Evolutionary conservation across 1,139 yeast genomes (phyloP), one percentile per base, ranked within the genome.

Genomic region (Debaryomyces coudertii): DNA sequence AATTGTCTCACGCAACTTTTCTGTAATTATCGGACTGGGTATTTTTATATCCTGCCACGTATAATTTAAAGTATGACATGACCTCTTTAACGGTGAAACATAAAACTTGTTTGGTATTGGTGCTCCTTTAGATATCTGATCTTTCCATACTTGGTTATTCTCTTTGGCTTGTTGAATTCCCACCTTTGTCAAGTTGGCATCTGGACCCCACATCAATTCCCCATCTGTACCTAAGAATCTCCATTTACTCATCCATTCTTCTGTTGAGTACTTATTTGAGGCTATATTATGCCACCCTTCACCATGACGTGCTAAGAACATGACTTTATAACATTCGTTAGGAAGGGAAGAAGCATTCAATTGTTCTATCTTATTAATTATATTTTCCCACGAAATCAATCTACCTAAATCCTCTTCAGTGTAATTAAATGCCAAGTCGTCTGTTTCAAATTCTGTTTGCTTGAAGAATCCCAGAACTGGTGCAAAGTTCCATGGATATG

Each of bases 261-360:
- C 64, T 31, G 71, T 62, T 11, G 90, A 86, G 58, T 83, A 84
- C 50, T 77, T 76, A 23, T 67, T 68, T 40, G 79, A 78, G 1
- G 85, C 88, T 18, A 76, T 67, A 54, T 87, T 87, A 58, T 87
- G 93, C 63, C 71, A 80, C 0, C 95, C 95, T 63, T 87, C 87
- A 6, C 95, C 95, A 57, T 87, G 95, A 48, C 95, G 72, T 1
- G 88, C 90, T 43, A 85, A 67, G 44, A 82, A 75, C 5, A 86
- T 52, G 36, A 86, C 59, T 59, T 85, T 85, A 61, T 83, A 82
- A 18, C 58, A 58, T 28, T 65, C 75, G 44, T 73, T 66, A 1
- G 43, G 52, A 0, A 57, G 61, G 2, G 73, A 61, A 2, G 52
- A 23, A 1, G 49, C 51, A 51, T 81, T 80, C 49, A 82, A 62